Base-by-base conservation (phyloP, 371 early-diverging fungal species). In the Saksenaea oblongispora region DNA sequence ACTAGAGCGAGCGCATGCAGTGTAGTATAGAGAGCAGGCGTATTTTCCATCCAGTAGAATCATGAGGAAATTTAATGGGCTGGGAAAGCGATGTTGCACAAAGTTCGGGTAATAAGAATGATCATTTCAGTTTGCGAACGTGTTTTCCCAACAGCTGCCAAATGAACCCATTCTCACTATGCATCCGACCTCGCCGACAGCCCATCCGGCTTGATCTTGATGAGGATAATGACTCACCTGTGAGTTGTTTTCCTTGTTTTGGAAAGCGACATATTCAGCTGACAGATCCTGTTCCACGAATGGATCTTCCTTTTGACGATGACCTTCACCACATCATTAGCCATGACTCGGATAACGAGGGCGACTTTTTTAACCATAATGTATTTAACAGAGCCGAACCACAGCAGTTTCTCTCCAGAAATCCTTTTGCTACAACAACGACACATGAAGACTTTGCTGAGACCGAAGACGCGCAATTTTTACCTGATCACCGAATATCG, bases 401-500 rank as follows among this genome's bases (percentile, higher is more conserved):
- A 18, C 58, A 66, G 11, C 67, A 54, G 9, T 66, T 66, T 28
- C 54, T 66, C 14, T 62, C 67, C 10, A 56, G 67, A 15, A 67
- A 67, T 34, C 63, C 62, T 3, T 63, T 63, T 47, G 63, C 62
- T 2, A 58, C 59, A 10, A 35, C 62, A 41, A 35, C 56, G 14
- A 47, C 26, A 15, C 26, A 42, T n/a, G 67, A 67, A 44, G 58
- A 51, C n/a, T 54, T 59, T 14, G 26, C 36, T n/a, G 60, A 62
- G 37, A 41, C 61, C 17, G 70, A 65, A 22, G 70, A 70, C 44
- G 70, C 70, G 10, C 54, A 65, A 24, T 61, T 65, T 26, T 54
- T 70, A 22, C 62, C 70, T 4, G 70, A 70, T 35, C 65, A 65
- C 34, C 70, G 70, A 10, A 70, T 70, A 41, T 70, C 70, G n/a